phyloP scores from a whole-genome alignment of 2,329 filamentous ascomycete genomes.

The Talaromyces piceae region DNA sequence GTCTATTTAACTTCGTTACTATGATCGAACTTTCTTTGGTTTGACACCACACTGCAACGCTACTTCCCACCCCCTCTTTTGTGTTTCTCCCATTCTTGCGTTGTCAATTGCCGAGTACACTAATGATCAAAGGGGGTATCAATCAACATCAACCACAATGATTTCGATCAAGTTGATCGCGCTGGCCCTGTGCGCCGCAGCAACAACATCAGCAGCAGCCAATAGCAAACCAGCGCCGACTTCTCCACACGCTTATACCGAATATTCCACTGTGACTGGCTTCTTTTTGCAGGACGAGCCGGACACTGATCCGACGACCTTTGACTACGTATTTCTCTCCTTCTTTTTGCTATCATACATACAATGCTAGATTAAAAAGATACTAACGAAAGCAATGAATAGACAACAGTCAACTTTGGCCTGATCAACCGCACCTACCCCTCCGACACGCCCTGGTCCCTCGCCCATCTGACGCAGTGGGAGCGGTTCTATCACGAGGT shows the following conservation, averaged over 20 bases:
- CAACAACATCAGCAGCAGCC: background rate
- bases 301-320: constrained; percentile 37
- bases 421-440: constrained; percentile 42
- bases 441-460: constrained; percentile 25
- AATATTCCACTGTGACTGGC: constrained; percentile 38
- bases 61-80: background rate
- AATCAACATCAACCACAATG: background rate
- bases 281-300: constrained; percentile 45
- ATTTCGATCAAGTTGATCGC: background rate
- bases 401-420: constrained; percentile 40
- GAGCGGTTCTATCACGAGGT: constrained; percentile 47
- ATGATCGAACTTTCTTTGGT: too few species aligned
- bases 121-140: background rate
- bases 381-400: background rate
- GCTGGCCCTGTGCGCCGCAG: background rate
- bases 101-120: background rate
- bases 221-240: background rate
- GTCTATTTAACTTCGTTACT: background rate
- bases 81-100: background rate
- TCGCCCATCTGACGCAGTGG: constrained; percentile 44
- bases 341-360: constrained; percentile 10
- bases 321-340: constrained; percentile 41
- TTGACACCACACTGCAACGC: background rate
- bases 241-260: constrained; percentile 13
- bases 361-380: background rate